A percentile compares a stretch with the other conserved stretches of the same genome.
These are phyloP conservation scores for Mortierella sp. DNA, from an alignment of 371 early-diverging fungal genomes.

Conservation along the genomic window DNA sequence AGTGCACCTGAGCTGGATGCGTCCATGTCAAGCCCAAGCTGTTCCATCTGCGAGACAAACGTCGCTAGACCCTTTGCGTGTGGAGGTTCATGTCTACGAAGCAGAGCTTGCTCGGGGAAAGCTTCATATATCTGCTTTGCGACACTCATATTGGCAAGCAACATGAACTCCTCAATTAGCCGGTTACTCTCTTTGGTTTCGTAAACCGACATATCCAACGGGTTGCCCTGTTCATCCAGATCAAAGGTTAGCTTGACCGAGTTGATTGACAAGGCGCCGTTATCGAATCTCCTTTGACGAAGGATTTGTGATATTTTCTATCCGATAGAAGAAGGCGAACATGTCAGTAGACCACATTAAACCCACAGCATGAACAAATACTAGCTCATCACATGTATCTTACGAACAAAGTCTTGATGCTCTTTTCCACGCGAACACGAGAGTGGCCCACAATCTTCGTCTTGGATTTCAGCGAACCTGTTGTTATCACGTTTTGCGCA, in stretches of 20 bases:
- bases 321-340: not conserved
- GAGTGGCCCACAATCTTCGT: conserved; percentile 44
- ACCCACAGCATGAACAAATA: too few species aligned
- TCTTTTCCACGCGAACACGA: conserved; percentile 57
- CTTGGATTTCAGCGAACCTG: conserved; percentile 42
- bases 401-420: conserved; percentile 59
- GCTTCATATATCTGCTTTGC: conserved; percentile 88
- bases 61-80: conserved; percentile 70
- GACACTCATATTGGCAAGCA: conserved; percentile 98
- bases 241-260: conserved; percentile 81
- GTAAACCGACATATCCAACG: conserved; percentile 76
- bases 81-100: conserved; percentile 90
- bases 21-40: conserved; percentile 65
- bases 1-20: conserved; percentile 65
- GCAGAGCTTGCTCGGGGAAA: conserved; percentile 92
- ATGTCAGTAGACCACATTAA: too few species aligned
- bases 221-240: conserved; percentile 76
- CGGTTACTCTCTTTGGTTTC: conserved; percentile 93
- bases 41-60: conserved; percentile 65
- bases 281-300: conserved; percentile 79
- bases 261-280: conserved; percentile 88
- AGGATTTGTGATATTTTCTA: conserved; percentile 73
- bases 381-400: conserved; percentile 11
- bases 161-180: conserved; percentile 99
- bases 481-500: conserved; percentile 81